Percentiles rank a stretch among this genome's conserved stretches.
Conservation (phyloP, 768 basidiomycete species). For the Stropharia rugosoannulata region DNA sequence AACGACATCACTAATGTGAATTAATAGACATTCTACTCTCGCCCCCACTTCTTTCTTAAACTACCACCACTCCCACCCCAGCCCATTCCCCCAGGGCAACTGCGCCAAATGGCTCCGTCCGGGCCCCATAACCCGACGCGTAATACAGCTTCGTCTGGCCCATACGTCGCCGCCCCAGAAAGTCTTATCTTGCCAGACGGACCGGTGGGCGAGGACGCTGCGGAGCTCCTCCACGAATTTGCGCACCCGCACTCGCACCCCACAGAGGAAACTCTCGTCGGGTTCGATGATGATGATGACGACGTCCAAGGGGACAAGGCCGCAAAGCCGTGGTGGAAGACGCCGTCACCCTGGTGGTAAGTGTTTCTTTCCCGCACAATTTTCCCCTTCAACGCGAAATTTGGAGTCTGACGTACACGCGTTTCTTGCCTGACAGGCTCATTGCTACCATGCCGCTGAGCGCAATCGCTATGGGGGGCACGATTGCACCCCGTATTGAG, state of each 20-base stretch:
- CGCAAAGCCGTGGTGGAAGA: conserved; percentile 70
- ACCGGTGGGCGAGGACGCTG: conserved; percentile 41
- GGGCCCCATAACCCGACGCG: background rate
- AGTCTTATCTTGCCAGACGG: conserved; percentile 44
- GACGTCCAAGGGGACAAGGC: conserved; percentile 22
- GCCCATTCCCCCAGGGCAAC: background rate
- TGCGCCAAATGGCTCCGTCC: background rate
- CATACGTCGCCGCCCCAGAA: conserved; percentile 31
- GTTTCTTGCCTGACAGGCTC: conserved; percentile 45
- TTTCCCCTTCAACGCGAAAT: background rate
- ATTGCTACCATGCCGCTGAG: conserved; percentile 51
- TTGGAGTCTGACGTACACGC: background rate
- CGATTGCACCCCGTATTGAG: conserved; percentile 70
- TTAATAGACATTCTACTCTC: too few species aligned
- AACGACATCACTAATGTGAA: conserved; percentile 1
- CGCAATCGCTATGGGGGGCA: conserved; percentile 52
- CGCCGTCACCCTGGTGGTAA: conserved; percentile 74
- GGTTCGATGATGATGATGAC: conserved; percentile 26
- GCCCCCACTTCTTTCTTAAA: background rate
- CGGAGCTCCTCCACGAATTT: conserved; percentile 46
- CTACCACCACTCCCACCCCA: background rate
- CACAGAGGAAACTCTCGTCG: conserved; percentile 28
- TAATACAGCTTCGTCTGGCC: conserved; percentile 1
- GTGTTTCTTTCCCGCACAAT: background rate
- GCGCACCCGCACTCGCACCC: conserved; percentile 37